Evolutionary conservation across 139 green algal species (phyloP).

Genomic region (Haematococcus lacustris): DNA sequence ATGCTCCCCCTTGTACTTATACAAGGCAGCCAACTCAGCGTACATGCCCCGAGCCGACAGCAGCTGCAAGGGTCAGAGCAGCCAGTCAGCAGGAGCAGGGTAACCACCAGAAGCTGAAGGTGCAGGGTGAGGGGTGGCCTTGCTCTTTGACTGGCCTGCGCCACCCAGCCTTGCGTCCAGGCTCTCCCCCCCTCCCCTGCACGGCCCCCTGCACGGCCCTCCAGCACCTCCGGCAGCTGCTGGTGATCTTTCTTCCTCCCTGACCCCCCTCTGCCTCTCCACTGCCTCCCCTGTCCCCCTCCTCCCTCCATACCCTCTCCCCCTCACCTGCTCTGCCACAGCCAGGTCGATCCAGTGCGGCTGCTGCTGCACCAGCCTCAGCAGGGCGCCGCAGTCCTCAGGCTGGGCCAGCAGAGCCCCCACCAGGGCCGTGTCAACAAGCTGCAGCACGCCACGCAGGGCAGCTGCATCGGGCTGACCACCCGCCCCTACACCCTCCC

Average conservation of each 20-base stretch:
- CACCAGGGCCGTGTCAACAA: conserved; percentile 76
- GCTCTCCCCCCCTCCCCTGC: background rate
- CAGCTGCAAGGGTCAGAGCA: conserved; percentile 5
- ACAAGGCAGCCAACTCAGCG: conserved; percentile 78
- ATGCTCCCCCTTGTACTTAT: conserved; percentile 46
- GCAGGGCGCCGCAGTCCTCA: conserved; percentile 57
- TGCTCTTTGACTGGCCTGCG: too few species aligned
- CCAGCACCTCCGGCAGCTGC: background rate
- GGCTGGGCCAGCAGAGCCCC: conserved; percentile 60
- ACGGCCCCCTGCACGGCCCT: background rate
- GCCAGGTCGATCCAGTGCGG: conserved; percentile 59
- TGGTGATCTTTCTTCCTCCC: too few species aligned
- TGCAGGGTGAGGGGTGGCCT: too few species aligned
- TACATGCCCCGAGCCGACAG: conserved; percentile 49
- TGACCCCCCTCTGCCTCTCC: background rate
- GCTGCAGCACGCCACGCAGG: conserved; percentile 12
- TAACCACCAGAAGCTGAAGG: too few species aligned
- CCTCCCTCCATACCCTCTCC: too few species aligned
- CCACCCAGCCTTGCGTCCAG: too few species aligned
- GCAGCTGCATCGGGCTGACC: too few species aligned
- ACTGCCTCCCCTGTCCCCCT: background rate
- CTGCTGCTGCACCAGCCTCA: conserved; percentile 63
- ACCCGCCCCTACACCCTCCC: too few species aligned
- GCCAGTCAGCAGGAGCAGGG: too few species aligned
- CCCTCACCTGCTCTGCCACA: conserved; percentile 32